Evolutionary conservation across 2,329 filamentous ascomycete species (phyloP), one percentile per base, ranked within the genome.

Genomic region (Thelonectria rubi): DNA sequence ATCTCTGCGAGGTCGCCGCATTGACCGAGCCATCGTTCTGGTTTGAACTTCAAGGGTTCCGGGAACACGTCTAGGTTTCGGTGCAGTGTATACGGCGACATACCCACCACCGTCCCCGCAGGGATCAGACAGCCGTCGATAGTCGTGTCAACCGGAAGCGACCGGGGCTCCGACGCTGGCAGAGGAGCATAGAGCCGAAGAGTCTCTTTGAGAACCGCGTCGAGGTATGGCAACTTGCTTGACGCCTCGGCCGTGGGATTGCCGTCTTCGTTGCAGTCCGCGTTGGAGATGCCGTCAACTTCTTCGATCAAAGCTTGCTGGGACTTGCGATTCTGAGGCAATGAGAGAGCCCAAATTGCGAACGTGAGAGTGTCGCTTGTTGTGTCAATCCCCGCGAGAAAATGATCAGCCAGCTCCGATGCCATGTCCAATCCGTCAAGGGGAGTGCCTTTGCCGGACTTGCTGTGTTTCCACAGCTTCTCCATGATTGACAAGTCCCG

Each of bases 351-450:
- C 80, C 81, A 85, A 14, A 85, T 73, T 0, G 80, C 69, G 60
- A 83, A 85, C 78, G 83, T 83, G 2, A 84, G 61, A 0, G 82
- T 82, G 51, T 86, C 82, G 21, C 80, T 81, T 0, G 82, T 84
- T 0, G 83, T 86, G 58, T 85, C 81, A 10, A 85, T 82, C 0
- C 82, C 83, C 0, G 83, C 84, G 0, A 82, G 74, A 12, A 86
- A 76, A 60, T 86, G 84, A 55, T 86, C 84, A 1, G 83, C 82
- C 12, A 76, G 79, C 69, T 86, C 84, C 0, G 82, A 82, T 0
- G 84, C 84, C 40, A 83, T 80, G 18, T 84, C 80, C 7, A 83
- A 65, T 32, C 80, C 78, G 10, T 75, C 72, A 3, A 83, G 66
- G 3, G 69, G 65, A 9, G 56, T 56, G 2, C 65, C 57, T 32